phyloP scores from a whole-genome alignment of 805 yeast genomes.

The Schwanniomyces polymorphus region DNA sequence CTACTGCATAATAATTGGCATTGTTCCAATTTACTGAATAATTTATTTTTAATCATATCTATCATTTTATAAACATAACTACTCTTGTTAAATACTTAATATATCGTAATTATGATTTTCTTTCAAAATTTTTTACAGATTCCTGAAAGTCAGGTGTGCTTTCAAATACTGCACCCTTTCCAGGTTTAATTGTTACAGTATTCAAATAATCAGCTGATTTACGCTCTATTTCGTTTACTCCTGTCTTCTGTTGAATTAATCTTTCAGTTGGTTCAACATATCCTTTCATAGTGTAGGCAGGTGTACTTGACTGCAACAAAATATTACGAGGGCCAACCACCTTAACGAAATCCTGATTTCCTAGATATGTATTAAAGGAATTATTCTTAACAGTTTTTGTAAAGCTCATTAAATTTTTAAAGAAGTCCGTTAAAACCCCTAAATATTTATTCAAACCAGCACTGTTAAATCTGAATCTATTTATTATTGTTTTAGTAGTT shows the following conservation, averaged over 20 bases:
- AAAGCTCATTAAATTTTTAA: background rate
- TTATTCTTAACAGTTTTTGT: background rate
- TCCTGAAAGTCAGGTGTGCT: constrained; percentile 38
- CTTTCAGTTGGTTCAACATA: background rate
- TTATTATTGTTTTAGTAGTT: background rate
- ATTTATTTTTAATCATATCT: background rate
- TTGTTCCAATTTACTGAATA: background rate
- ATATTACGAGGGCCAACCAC: constrained; percentile 57
- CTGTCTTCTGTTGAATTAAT: background rate
- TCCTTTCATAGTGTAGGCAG: constrained; percentile 6
- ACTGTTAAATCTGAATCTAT: background rate
- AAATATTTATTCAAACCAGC: background rate
- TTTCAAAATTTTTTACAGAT: constrained; percentile 9
- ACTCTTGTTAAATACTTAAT: background rate
- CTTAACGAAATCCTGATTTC: constrained; percentile 46
- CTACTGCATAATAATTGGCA: background rate
- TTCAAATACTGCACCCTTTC: constrained; percentile 39
- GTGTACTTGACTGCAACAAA: constrained; percentile 46
- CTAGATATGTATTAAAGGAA: constrained; percentile 10
- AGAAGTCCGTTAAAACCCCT: background rate
- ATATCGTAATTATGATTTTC: constrained; percentile 2
- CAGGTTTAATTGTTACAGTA: constrained; percentile 44
- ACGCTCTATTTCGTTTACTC: constrained; percentile 7
- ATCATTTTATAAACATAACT: background rate
- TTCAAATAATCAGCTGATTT: constrained; percentile 44